Evolutionary conservation across 2,329 filamentous ascomycete genomes (phyloP), one percentile per base, ranked within the genome.

Genomic region (Colletotrichum tanaceti): DNA sequence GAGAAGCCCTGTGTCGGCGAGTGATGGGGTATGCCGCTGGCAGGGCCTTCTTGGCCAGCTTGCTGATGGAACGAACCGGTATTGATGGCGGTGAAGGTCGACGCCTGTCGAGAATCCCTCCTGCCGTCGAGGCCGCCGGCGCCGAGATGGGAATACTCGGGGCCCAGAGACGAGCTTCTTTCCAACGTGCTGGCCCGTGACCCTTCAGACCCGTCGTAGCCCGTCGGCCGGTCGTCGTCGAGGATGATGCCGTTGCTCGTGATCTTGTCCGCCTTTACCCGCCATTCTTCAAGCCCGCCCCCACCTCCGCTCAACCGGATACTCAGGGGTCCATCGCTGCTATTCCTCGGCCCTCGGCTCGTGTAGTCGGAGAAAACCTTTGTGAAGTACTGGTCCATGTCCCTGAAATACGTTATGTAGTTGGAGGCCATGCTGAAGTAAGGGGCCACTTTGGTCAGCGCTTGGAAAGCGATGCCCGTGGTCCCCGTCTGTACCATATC

Each of bases 241-340:
- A 79, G 73, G 11, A 84, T 80, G 38, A 76, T 75, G 44, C 82
- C 82, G 52, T 84, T 82, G 70, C 83, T 83, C 66, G 82, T 82
- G 13, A 84, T 77, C 65, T 77, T 77, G 44, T 72, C 73, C 0
- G 73, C 73, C 55, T 81, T 75, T 11, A 81, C 76, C 68, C 82
- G 83, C 76, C 86, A 89, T 72, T 88, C 85, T 70, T 87, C 86
- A 4, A 87, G 76, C 1, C 84, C 87, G 41, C 86, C 87, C 16
- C 86, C 83, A 3, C 71, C 70, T 6, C 79, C 81, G 1, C 80
- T 81, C 55, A 82, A 74, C 3, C 80, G 78, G n/a, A 85, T 75
- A 41, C 79, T 81, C 18, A 79, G 72, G 52, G 78, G 74, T 63
- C 76, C 72, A 71, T 79, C 74, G 69, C 77, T 70, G 18, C 74